Base-by-base conservation (phyloP, 2,329 filamentous ascomycete species). In the Verticillium nubilum region DNA sequence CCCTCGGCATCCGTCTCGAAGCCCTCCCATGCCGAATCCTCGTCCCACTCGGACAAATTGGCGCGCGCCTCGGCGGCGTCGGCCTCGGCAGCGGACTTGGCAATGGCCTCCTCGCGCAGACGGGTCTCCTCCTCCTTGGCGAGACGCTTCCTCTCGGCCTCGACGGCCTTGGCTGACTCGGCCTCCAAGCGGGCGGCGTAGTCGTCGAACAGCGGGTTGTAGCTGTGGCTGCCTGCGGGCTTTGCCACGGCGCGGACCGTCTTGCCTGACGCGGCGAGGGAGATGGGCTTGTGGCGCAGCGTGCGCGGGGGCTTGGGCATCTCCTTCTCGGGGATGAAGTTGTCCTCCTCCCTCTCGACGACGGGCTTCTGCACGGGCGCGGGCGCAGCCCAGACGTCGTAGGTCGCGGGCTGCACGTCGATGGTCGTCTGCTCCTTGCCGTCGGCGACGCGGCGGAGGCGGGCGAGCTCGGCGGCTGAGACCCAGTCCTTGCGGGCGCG, bases 11-110 rank as follows among this genome's bases (percentile, higher is more conserved):
- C 92, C 70, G 91, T 97, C 76, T 97, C 88, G 65, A 92, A 86
- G 0, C 90, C 90, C 73, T 93, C 94, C 92, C 92, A 97, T 15
- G 91, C 92, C 54, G 90, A 95, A 70, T 97, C 93, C 67, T 94
- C 90, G 61, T 96, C 92, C 80, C 86, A 94, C 72, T 86, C 86
- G 0, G 85, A 87, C 60, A 89, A 69, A 56, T 87, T 82, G 3
- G 83, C 83, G 54, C 82, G 85, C 62, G 85, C 83, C 68, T 91
- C 87, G 0, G 87, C 88, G 17, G 90, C 90, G 56, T 92, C 89
- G 2, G 89, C 87, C 66, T 90, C 85, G 2, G 89, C 90, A 19
- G 88, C 87, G 10, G 89, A 93, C 50, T 79, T 78, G 13, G 85
- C 86, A 0, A 87, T 84, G 19, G 89, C 85, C 67, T 92, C 90